A percentile compares a stretch with the other conserved stretches of the same genome.
phyloP scores from a whole-genome alignment of 169 alveolate genomes.

The Pseudocohnilembus persalinus region DNA sequence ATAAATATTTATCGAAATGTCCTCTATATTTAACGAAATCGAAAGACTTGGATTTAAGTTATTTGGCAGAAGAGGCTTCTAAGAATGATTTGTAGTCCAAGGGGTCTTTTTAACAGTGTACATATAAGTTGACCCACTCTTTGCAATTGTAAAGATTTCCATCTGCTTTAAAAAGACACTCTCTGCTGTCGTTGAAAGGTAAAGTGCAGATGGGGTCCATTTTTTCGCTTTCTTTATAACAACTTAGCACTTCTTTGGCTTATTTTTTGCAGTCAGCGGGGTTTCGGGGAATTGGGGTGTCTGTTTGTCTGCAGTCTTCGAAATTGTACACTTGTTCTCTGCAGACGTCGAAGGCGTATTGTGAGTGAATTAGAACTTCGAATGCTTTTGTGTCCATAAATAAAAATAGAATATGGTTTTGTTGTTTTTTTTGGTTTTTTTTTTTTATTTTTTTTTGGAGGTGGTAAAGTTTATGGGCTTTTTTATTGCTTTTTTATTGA shows the following conservation, averaged over 20 bases:
- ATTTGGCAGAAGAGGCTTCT: slow-evolving; percentile 30
- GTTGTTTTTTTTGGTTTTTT: no score
- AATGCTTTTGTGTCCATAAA: slow-evolving; percentile 51
- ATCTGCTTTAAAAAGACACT: slow-evolving; percentile 52
- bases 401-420: no score
- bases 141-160: slow-evolving; percentile 54
- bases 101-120: slow-evolving; percentile 46
- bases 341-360: slow-evolving; percentile 58
- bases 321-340: slow-evolving; percentile 52
- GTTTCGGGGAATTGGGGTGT: slow-evolving; percentile 25
- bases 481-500: no score
- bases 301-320: slow-evolving; percentile 56
- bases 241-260: slow-evolving; percentile 38
- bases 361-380: slow-evolving; percentile 50
- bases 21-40: slow-evolving; percentile 53
- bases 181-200: slow-evolving; percentile 53
- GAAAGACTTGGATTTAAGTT: slow-evolving; percentile 33
- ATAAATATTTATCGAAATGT: slow-evolving; percentile 38
- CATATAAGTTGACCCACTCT: slow-evolving; percentile 34
- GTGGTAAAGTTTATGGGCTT: no score
- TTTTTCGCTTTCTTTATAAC: slow-evolving; percentile 57
- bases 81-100: slow-evolving; percentile 37
- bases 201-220: slow-evolving; percentile 56
- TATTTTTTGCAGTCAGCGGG: slow-evolving; percentile 41
- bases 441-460: no score